A percentile compares a stretch with the other conserved stretches of the same genome.
Conservation (phyloP, 1,139 yeast species). For the Saccharomyces uvarum region DNA sequence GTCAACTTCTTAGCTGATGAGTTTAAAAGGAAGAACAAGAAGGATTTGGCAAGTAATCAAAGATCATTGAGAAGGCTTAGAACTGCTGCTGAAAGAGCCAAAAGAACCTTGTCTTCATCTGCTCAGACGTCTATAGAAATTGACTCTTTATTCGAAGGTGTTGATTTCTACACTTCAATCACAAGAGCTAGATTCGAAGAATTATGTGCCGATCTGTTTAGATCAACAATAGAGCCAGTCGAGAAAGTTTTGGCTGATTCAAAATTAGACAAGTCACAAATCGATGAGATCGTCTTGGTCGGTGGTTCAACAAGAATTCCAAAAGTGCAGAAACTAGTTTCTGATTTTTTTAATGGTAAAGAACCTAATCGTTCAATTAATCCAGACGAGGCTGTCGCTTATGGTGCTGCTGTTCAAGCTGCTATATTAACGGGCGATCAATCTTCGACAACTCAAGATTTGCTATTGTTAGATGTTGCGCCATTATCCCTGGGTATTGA, state of each 20-base stretch:
- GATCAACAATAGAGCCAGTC: conserved; percentile 75
- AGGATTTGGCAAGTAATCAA: conserved; percentile 63
- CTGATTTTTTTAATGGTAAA: conserved; percentile 83
- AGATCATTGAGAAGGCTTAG: conserved; percentile 81
- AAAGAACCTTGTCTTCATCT: conserved; percentile 77
- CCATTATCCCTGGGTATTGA: conserved; percentile 95
- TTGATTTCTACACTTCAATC: conserved; percentile 69
- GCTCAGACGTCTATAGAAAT: conserved; percentile 79
- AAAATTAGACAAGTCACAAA: conserved; percentile 65
- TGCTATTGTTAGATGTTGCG: conserved; percentile 82
- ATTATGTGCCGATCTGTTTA: conserved; percentile 72
- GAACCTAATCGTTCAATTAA: conserved; percentile 78
- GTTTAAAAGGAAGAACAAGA: conserved; percentile 75
- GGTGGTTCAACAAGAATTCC: conserved; percentile 95
- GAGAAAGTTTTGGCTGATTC: conserved; percentile 77
- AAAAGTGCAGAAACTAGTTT: conserved; percentile 76
- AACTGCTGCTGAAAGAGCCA: conserved; percentile 86
- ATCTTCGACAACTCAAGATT: conserved; percentile 71
- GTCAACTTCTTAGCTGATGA: conserved; percentile 68
- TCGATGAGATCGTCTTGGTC: conserved; percentile 77
- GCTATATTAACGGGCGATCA: conserved; percentile 89
- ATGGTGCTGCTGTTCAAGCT: conserved; percentile 78
- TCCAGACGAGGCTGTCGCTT: conserved; percentile 71
- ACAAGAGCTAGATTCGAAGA: conserved; percentile 91
- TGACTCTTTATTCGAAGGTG: conserved; percentile 74